Base-by-base conservation (phyloP, 208 protist genomes). In the Acanthamoeba lugdunensis region DNA sequence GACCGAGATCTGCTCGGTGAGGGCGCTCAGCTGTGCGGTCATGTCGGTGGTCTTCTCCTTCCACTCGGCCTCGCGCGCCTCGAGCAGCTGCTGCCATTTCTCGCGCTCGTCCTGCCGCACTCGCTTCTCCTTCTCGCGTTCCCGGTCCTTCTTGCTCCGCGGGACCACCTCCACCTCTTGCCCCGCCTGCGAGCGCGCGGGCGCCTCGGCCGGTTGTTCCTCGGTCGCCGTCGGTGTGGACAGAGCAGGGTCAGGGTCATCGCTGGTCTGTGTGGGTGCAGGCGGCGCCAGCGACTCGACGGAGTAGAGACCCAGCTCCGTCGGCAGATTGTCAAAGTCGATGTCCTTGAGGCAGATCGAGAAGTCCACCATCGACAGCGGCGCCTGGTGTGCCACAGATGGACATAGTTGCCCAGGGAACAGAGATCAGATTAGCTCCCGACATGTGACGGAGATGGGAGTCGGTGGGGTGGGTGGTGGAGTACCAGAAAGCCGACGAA, bases 261-360 rank as follows among this genome's bases (percentile, higher is more conserved):
- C 37, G 14, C 11, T 37, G 25, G 67, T 14, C 13, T 14, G 28
- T 14, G 33, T 25, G 25, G n/a, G 25, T 16, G 67, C 67, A 5
- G 71, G 71, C 14, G 14, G 71, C 71, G 30, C 23, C 9, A 79
- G 71, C 7, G 71, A 18, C 41, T 89, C 56, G 28, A 89, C 52
- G 14, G 56, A 4, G 54, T 89, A 89, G 82, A 89, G 82, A 4
- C 82, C 82, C 21, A 89, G 82, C 2, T 89, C 82, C 18, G 82
- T 89, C 14, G 82, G 82, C 30, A 89, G 82, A 23, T 67, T 67
- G 56, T 89, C 82, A 69, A 89, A 89, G 50, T 61, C 54, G 30
- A 89, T 67, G 56, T 89, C 82, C 41, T 89, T 89, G 28, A 89
- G 82, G 54, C 82, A 89, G 28, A 89, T 61, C 4, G 54, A 89